Percentiles rank a stretch among this genome's conserved stretches.
phyloP scores from a whole-genome alignment of 2,329 filamentous ascomycete species.

The Diaporthe aspalathi region DNA sequence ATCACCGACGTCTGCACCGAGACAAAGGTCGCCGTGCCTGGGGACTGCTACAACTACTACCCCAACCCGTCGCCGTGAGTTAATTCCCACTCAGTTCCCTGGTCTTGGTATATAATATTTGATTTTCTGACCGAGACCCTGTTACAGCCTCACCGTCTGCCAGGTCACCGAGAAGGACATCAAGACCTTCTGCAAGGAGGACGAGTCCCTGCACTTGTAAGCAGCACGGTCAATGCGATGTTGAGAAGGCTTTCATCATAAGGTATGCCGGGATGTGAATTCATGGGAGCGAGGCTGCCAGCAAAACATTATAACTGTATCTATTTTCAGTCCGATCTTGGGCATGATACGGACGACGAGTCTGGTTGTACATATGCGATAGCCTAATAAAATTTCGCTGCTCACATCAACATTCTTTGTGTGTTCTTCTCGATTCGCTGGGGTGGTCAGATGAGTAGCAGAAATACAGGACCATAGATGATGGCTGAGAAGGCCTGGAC shows the following conservation, averaged over 20 bases:
- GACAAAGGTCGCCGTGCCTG: neutral
- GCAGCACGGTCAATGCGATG: neutral
- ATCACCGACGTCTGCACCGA: slow-evolving; percentile 3
- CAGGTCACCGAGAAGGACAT: slow-evolving; percentile 19
- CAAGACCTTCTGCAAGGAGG: slow-evolving; percentile 19
- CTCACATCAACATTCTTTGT: too few relatives aligned
- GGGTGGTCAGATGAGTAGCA: too few relatives aligned
- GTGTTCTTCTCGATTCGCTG: too few relatives aligned
- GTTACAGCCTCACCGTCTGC: neutral
- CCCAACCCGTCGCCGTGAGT: slow-evolving; percentile 20
- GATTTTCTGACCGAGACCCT: neutral
- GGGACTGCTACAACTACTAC: slow-evolving; percentile 2
- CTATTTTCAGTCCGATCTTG: neutral
- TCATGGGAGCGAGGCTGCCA: too few relatives aligned
- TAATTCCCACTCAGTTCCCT: neutral
- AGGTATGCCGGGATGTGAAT: too few relatives aligned
- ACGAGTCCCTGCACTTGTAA: slow-evolving; percentile 18
- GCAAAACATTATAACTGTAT: neutral
- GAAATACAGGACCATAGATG: too few relatives aligned
- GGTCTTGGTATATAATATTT: neutral
- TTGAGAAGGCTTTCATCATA: too few relatives aligned
- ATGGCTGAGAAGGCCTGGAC: too few relatives aligned
- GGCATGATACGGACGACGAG: neutral
- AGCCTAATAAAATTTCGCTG: neutral
- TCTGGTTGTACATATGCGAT: neutral